Conservation (phyloP, 768 basidiomycete genomes). For the Phaffia tasmanica region DNA sequence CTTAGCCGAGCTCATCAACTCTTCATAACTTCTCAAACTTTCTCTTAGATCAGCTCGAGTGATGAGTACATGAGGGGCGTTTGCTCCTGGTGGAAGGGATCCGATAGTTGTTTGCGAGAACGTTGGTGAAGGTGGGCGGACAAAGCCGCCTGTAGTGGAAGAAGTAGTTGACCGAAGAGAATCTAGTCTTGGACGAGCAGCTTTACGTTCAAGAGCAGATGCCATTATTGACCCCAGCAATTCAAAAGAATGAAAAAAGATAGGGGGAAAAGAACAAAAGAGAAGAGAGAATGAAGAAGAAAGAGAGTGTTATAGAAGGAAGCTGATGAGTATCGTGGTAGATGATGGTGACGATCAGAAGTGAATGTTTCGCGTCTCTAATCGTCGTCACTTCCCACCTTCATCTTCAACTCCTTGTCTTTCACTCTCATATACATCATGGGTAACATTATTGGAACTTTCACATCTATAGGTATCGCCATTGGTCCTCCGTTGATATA, state of each 20-base stretch:
- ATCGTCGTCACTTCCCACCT: no score
- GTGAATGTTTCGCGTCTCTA: no score
- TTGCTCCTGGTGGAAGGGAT: conserved; percentile 38
- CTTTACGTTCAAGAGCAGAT: conserved; percentile 1
- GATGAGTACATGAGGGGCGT: conserved; percentile 13
- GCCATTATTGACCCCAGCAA: not conserved
- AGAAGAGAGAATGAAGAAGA: no score
- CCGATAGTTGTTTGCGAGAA: conserved; percentile 70
- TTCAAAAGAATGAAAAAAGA: no score
- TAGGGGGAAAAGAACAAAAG: no score
- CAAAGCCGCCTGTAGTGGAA: not conserved
- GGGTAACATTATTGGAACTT: conserved; percentile 12
- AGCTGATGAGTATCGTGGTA: no score
- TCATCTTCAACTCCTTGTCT: no score
- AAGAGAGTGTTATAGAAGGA: no score
- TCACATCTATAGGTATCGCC: conserved; percentile 22
- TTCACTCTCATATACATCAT: not conserved
- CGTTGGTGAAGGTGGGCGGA: conserved; percentile 63
- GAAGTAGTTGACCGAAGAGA: conserved; percentile 11
- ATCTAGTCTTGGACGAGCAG: conserved; percentile 9
- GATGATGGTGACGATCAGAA: no score
- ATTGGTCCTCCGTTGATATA: conserved; percentile 23
- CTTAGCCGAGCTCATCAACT: conserved; percentile 67
- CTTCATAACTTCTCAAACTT: not conserved
- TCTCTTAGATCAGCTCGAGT: conserved; percentile 70